These are phyloP conservation scores for Penicillium atrosanguineum DNA, from an alignment of 495 filamentous ascomycete genomes.

Conservation along the genomic window DNA sequence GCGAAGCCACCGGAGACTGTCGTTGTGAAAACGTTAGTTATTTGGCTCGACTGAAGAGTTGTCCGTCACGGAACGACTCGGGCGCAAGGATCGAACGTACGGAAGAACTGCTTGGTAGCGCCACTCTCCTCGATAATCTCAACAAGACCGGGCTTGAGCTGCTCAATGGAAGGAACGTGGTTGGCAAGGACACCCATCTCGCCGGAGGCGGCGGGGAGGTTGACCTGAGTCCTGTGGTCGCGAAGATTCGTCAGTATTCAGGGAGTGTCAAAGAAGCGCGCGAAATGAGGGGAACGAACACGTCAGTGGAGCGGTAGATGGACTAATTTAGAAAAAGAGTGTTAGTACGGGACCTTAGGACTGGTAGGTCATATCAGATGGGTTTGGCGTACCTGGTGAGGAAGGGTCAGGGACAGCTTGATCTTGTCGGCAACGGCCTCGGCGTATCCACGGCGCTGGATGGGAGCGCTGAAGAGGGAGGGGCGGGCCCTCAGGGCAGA, in stretches of 20 bases:
- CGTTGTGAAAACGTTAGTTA: conserved; percentile 20
- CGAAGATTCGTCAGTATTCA: conserved; percentile 37
- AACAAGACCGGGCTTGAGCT: conserved; percentile 92
- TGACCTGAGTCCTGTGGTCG: conserved; percentile 84
- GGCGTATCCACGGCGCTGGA: conserved; percentile 87
- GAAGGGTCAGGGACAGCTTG: conserved; percentile 93
- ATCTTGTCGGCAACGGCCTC: conserved; percentile 95
- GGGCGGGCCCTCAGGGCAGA: conserved; percentile 78
- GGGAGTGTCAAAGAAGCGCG: conserved; percentile 12
- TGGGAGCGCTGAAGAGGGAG: conserved; percentile 61
- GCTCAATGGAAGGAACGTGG: conserved; percentile 98
- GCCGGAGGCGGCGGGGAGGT: conserved; percentile 95
- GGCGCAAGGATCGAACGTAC: conserved; percentile 57
- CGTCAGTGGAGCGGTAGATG: conserved; percentile 73
- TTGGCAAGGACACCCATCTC: conserved; percentile 99
- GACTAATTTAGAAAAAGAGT: conserved; percentile 44
- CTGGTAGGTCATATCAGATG: conserved; percentile 6
- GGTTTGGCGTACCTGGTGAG: conserved; percentile 82
- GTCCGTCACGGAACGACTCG: not conserved
- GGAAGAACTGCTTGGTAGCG: conserved; percentile 96
- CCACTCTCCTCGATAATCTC: conserved; percentile 92
- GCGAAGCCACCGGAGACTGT: conserved; percentile 96
- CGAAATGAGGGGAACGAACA: conserved; percentile 46
- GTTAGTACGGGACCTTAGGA: conserved; percentile 22
- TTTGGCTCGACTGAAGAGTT: not conserved